phyloP scores from a whole-genome alignment of 1,284 basidiomycete species.

The Ustilago xerochloae region DNA sequence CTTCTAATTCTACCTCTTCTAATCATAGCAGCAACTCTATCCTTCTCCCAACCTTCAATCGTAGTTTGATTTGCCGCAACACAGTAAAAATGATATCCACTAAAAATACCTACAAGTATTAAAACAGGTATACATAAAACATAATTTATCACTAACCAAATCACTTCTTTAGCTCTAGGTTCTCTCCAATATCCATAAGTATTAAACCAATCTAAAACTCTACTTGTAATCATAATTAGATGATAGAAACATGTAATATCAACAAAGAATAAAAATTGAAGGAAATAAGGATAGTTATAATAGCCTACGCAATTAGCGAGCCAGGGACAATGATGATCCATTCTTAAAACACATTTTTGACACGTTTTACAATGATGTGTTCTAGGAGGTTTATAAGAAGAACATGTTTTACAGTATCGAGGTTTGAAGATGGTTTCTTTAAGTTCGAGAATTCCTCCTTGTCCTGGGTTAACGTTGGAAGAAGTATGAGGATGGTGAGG shows the following conservation, averaged over 20 bases:
- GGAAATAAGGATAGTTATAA: constrained; percentile 68
- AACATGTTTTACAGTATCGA: constrained; percentile 62
- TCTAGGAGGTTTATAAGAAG: constrained; percentile 62
- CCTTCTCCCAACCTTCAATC: constrained; percentile 97
- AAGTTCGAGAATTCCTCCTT: constrained; percentile 22
- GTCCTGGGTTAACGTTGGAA: not conserved
- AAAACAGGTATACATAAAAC: constrained; percentile 85
- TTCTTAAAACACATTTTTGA: constrained; percentile 60
- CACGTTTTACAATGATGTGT: constrained; percentile 68
- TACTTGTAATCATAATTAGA: constrained; percentile 43
- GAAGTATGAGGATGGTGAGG: not conserved
- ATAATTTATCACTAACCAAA: constrained; percentile 89
- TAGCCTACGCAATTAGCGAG: constrained; percentile 72
- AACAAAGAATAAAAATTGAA: constrained; percentile 75
- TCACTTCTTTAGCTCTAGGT: constrained; percentile 77
- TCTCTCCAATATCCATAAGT: constrained; percentile 73
- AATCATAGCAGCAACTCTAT: constrained; percentile 86
- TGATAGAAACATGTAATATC: constrained; percentile 78
- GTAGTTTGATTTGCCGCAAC: constrained; percentile 89
- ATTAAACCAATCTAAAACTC: constrained; percentile 59
- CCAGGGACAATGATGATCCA: constrained; percentile 72
- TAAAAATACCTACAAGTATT: constrained; percentile 79
- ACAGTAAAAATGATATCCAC: constrained; percentile 86
- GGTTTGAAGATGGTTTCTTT: constrained; percentile 37
- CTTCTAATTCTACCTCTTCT: constrained; percentile 82